Evolutionary conservation across 352 stramenopile genomes (phyloP), one percentile per base, ranked within the genome.

Genomic region (Albugo laibachii): DNA sequence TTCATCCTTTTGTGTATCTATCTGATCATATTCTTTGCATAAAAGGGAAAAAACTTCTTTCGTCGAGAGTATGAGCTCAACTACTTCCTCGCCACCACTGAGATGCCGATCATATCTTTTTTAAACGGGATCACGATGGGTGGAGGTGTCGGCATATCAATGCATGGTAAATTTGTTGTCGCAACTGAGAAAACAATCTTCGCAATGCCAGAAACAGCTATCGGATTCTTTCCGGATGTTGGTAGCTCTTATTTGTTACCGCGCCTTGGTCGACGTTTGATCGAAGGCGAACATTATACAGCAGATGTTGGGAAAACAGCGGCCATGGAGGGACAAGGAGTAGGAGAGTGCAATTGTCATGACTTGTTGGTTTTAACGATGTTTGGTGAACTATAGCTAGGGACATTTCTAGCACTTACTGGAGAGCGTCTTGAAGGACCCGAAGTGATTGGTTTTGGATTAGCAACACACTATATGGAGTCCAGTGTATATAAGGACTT

Each of bases 111-210:
- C 41, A 72, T 98, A 10, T 96, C 86, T 38, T 76, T 99, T 51
- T 92, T 95, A 62, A 94, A 99, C 66, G 95, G 95, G 45, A 83
- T 99, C 40, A 96, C 96, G 39, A 98, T 99, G 94, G 95, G 95
- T 52, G 95, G 95, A 48, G 95, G 95, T 50, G 93, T 97, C 31
- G 95, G 95, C 0, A 60, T 99, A 27, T 97, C 88, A 12, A 83
- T 99, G 56, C 88, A 98, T 68, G 93, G 94, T 50, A 91, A 91
- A 54, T 97, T 97, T 56, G 71, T 97, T 13, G 71, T 99, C 15
- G 91, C 94, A 8, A 99, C 95, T 1, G 91, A 98, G 64, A 91
- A 95, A 58, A 97, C 93, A 38, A 24, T 97, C 1, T 98, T 98
- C 59, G 88, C 94, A n/a, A 99, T 99, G 95, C 95, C 95, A 6